A percentile compares a stretch with the other conserved stretches of the same genome.
These are phyloP conservation scores for Dothistroma pini DNA, from an alignment of 2,329 filamentous ascomycete species.

Conservation along the genomic window DNA sequence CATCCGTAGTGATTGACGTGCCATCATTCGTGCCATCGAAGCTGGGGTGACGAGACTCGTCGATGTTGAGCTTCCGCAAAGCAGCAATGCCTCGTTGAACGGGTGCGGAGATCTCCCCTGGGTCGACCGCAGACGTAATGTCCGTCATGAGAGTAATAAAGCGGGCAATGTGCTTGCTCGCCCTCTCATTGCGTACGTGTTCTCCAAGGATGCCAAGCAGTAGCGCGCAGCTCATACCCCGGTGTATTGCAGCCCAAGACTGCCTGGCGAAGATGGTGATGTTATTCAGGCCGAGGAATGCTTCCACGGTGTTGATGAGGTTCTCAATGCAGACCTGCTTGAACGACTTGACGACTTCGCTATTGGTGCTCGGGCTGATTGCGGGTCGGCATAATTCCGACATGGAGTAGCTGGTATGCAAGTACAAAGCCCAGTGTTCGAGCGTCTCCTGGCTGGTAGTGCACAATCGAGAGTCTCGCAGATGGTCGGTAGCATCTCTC, in stretches of 20 bases:
- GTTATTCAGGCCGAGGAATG: constrained; percentile 57
- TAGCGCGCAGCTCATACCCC: constrained; percentile 41
- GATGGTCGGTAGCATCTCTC: constrained; percentile 55
- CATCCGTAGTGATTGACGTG: constrained; percentile 7
- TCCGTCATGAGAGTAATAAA: constrained; percentile 47
- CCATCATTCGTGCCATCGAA: constrained; percentile 7
- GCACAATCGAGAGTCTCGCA: constrained; percentile 53
- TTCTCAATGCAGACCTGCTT: constrained; percentile 55
- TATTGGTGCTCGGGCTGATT: constrained; percentile 51
- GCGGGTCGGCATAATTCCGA: constrained; percentile 61
- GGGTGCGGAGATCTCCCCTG: constrained; percentile 46
- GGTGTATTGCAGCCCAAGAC: constrained; percentile 34
- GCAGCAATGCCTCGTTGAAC: constrained; percentile 47
- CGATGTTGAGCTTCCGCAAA: constrained; percentile 41
- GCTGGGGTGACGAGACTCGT: constrained; percentile 13
- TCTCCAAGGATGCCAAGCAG: constrained; percentile 41
- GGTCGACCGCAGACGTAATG: constrained; percentile 46
- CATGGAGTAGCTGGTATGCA: constrained; percentile 60
- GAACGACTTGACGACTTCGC: constrained; percentile 46
- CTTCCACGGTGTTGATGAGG: constrained; percentile 55
- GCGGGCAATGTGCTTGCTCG: constrained; percentile 43
- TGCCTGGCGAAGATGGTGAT: constrained; percentile 43
- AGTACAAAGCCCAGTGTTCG: constrained; percentile 57
- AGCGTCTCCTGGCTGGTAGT: constrained; percentile 51
- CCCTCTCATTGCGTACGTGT: constrained; percentile 48